phyloP scores from a whole-genome alignment of 2,329 filamentous ascomycete species.

The Apiospora hydei region DNA sequence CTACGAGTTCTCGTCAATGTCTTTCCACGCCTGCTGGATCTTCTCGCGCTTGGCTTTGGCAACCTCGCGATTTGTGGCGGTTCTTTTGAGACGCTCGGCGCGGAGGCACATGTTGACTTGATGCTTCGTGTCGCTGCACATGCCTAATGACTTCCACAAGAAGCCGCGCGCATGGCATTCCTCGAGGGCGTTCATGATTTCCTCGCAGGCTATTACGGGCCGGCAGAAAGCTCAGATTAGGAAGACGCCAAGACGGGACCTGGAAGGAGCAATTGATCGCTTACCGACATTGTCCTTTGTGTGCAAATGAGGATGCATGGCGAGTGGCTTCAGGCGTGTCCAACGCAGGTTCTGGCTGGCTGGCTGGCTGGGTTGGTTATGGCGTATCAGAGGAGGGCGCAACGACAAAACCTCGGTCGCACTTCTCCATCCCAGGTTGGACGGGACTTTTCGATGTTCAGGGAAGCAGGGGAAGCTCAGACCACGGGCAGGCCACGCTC shows the following conservation, averaged over 20 bases:
- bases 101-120: slow-evolving; percentile 86
- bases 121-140: slow-evolving; percentile 87
- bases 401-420: neutral
- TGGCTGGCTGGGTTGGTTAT: neutral
- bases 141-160: slow-evolving; percentile 87
- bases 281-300: slow-evolving; percentile 89
- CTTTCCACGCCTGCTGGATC: slow-evolving; percentile 80
- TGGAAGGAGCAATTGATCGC: slow-evolving; percentile 24
- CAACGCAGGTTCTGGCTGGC: neutral
- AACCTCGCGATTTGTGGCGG: slow-evolving; percentile 75
- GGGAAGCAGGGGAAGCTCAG: neutral
- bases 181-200: slow-evolving; percentile 91
- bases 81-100: slow-evolving; percentile 79
- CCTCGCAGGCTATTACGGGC: slow-evolving; percentile 82
- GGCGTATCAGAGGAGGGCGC: neutral
- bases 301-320: slow-evolving; percentile 97
- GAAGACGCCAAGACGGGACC: neutral
- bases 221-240: neutral
- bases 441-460: slow-evolving; percentile 7
- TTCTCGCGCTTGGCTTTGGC: slow-evolving; percentile 74
- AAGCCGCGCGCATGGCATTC: slow-evolving; percentile 95
- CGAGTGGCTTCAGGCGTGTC: slow-evolving; percentile 35
- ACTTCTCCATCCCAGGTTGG: neutral
- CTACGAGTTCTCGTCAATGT: slow-evolving; percentile 76
- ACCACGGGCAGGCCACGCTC: slow-evolving; percentile 3